These are phyloP conservation scores for Claviceps arundinis DNA, from an alignment of 2,329 filamentous ascomycete species.

Conservation along the genomic window DNA sequence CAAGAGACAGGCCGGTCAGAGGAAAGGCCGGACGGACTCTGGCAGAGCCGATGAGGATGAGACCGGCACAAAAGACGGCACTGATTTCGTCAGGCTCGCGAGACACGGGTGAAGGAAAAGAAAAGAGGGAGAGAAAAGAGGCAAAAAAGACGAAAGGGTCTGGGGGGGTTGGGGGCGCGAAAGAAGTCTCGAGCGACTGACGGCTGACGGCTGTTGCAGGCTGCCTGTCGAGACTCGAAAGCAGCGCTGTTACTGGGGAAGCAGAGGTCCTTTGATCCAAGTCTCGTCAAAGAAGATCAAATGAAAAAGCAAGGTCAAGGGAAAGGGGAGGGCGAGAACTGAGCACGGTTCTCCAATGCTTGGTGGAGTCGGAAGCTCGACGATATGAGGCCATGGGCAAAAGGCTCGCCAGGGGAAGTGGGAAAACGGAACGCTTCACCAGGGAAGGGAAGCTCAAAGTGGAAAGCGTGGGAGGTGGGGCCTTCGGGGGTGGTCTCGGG, in stretches of 20 bases:
- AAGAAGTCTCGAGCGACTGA: neutral
- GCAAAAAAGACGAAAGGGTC: neutral
- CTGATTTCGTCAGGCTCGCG: neutral
- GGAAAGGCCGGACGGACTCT: neutral
- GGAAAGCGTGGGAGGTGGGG: neutral
- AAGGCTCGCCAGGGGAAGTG: conserved; percentile 2
- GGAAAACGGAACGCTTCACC: conserved; percentile 1
- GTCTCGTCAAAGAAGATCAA: no score
- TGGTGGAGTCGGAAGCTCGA: neutral
- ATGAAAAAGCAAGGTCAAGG: no score
- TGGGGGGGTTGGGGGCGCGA: neutral
- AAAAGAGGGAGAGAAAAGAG: neutral
- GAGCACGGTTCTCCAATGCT: neutral
- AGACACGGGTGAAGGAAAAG: neutral
- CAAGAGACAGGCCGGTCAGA: neutral
- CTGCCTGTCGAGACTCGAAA: no score
- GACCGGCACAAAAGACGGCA: neutral
- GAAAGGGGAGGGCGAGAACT: no score
- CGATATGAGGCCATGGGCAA: neutral
- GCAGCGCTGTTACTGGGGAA: no score
- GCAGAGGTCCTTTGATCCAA: no score
- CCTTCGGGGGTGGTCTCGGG: no score
- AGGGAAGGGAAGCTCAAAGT: neutral
- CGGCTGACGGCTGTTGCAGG: no score
- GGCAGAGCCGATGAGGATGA: conserved; percentile 4